phyloP scores from a whole-genome alignment of 2,329 filamentous ascomycete genomes.

The Neophaeococcomyces mojaviensis region DNA sequence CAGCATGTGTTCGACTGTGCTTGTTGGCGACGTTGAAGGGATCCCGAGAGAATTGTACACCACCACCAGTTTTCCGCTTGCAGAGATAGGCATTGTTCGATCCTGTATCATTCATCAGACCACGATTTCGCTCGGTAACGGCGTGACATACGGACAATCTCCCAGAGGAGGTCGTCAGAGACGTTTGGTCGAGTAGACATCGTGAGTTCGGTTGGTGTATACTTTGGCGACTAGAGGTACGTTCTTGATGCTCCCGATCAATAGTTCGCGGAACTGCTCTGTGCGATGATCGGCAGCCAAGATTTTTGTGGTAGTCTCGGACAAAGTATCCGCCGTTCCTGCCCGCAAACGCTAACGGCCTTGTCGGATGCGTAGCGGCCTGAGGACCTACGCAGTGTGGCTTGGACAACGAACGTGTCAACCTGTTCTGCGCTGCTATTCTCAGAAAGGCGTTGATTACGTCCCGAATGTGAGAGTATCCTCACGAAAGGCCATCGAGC shows the following conservation, averaged over 20 bases:
- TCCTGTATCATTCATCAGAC: conserved; percentile 47
- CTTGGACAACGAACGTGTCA: too few relatives aligned
- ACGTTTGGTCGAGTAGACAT: conserved; percentile 58
- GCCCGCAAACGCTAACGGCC: too few relatives aligned
- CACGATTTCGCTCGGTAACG: conserved; percentile 7
- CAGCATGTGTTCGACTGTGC: conserved; percentile 87
- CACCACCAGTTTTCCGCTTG: conserved; percentile 74
- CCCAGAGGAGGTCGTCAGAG: conserved; percentile 88
- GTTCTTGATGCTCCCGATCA: background rate
- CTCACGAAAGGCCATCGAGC: background rate
- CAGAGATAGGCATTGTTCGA: conserved; percentile 83
- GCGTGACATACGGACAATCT: conserved; percentile 74
- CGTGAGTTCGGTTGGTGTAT: background rate
- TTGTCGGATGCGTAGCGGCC: too few relatives aligned
- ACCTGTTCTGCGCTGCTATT: too few relatives aligned
- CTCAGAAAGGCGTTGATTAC: too few relatives aligned
- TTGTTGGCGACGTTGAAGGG: conserved; percentile 89
- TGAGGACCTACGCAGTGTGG: too few relatives aligned
- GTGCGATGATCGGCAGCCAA: background rate
- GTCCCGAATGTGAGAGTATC: background rate
- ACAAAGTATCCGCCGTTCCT: too few relatives aligned
- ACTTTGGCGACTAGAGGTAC: background rate
- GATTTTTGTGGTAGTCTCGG: background rate
- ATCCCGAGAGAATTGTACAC: conserved; percentile 86
- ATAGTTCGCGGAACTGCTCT: background rate